Base-by-base conservation (phyloP, 2,329 filamentous ascomycete genomes). In the Penicillium sp. region DNA sequence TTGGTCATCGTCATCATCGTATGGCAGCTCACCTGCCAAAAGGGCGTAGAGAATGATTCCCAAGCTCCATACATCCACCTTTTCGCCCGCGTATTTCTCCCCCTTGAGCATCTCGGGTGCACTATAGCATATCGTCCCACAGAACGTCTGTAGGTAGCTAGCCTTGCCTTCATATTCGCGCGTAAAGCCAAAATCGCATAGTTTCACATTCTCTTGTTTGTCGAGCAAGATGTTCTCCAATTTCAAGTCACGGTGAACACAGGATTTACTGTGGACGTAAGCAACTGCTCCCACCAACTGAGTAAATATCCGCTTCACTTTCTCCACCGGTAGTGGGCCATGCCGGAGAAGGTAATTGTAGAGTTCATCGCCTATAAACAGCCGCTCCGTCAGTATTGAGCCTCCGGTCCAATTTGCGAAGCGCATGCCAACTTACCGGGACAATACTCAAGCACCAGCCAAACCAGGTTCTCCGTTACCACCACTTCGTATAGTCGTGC, bases 41-140 rank as follows among this genome's bases (percentile, higher is more conserved):
- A 93, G 75, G 33, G 91, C 88, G 70, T 89, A 93, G 36, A 93
- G 79, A 64, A 95, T 95, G 56, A 95, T 90, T 53, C 90, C 90
- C 66, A 91, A 87, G 71, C 92, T 97, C 93, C 93, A 99, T 4
- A 99, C 90, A 64, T 99, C 93, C 41, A 99, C 92, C 74, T 96
- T 97, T 74, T 96, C 90, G 22, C 90, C 92, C 0, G 91, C 93
- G 67, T 99, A 99, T 70, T 95, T 97, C 70, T 99, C 93, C 33
- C 91, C 93, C 69, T 93, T 95, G 34, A 99, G 79, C 93, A 99
- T 99, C 71, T 99, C 93, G 2, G 93, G 93, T 2, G 93, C 93
- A 46, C 90, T 95, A 72, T 99, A 99, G 74, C 92, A 97, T 55
- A 99, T 86, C 0, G 93, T 99, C 4, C 93, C 93, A 68, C 93